These are phyloP conservation scores for Trametes cinnabarina DNA, from an alignment of 768 basidiomycete species.

Conservation along the genomic window DNA sequence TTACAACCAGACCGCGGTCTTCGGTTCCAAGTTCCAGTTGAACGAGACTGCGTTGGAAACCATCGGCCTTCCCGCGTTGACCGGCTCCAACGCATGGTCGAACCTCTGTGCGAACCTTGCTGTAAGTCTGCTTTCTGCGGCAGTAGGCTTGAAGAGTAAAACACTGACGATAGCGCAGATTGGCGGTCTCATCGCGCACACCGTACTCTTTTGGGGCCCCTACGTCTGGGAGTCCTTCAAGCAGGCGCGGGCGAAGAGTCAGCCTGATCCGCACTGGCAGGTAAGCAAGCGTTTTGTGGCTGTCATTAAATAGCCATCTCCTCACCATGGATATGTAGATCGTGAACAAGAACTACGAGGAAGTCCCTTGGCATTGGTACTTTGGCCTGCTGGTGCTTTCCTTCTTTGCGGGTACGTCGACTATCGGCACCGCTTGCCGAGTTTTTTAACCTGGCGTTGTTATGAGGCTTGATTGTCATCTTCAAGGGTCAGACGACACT, in stretches of 20 bases:
- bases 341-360: constrained; percentile 56
- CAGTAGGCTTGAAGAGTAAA: neutral
- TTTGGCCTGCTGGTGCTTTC: constrained; percentile 44
- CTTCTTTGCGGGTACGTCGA: constrained; percentile 51
- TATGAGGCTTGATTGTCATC: constrained; percentile 57
- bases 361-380: constrained; percentile 66
- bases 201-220: constrained; percentile 55
- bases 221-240: constrained; percentile 51
- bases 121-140: constrained; percentile 27
- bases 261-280: constrained; percentile 58
- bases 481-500: constrained; percentile 59
- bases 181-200: constrained; percentile 58
- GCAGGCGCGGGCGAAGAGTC: constrained; percentile 42
- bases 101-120: constrained; percentile 49
- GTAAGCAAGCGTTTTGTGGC: constrained; percentile 23
- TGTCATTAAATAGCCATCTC: neutral
- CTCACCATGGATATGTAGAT: constrained; percentile 1
- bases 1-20: constrained; percentile 55
- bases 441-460: too few relatives aligned
- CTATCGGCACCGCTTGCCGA: too few relatives aligned
- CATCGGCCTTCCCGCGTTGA: constrained; percentile 40
- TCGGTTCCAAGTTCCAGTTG: constrained; percentile 48
- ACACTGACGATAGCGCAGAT: constrained; percentile 38
- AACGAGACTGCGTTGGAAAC: constrained; percentile 53
- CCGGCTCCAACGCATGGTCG: constrained; percentile 51